phyloP scores from a whole-genome alignment of 176 grass and related monocot species.

The Bonia amplexicaulis region DNA sequence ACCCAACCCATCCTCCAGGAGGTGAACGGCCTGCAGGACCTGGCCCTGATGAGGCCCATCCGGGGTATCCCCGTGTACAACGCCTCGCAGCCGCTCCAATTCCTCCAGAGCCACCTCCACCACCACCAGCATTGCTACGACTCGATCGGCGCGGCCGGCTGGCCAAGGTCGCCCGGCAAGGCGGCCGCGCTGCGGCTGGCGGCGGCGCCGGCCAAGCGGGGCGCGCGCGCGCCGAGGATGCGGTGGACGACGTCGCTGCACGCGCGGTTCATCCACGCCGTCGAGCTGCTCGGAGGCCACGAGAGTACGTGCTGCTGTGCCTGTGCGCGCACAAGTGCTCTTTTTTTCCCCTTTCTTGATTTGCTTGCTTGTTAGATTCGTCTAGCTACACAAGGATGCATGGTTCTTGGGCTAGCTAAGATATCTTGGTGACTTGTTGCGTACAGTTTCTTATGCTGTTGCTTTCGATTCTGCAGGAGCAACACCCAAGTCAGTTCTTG shows the following conservation, averaged over 20 bases:
- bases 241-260: conserved; percentile 93
- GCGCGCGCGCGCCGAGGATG: conserved; percentile 69
- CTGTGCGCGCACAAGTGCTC: not conserved
- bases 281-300: conserved; percentile 89
- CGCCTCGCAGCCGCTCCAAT: conserved; percentile 44
- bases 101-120: conserved; percentile 45
- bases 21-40: conserved; percentile 37
- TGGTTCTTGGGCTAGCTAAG: not conserved
- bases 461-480: conserved; percentile 53
- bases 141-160: conserved; percentile 1
- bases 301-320: conserved; percentile 59
- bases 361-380: not conserved
- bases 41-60: conserved; percentile 57
- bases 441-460: not conserved
- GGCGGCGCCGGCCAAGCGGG: conserved; percentile 45
- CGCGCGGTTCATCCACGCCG: conserved; percentile 84
- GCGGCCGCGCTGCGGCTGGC: conserved; percentile 45
- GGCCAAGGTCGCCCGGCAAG: conserved; percentile 41
- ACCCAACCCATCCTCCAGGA: conserved; percentile 49
- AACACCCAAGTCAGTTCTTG: conserved; percentile 96
- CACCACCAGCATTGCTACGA: conserved; percentile 40
- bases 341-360: not conserved
- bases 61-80: conserved; percentile 84
- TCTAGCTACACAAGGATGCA: not conserved
- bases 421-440: not conserved